Percentiles rank a stretch among this genome's conserved stretches.
Evolutionary conservation across 495 filamentous ascomycete species (phyloP).

Genomic region (Staphylotrichum longicolle): DNA sequence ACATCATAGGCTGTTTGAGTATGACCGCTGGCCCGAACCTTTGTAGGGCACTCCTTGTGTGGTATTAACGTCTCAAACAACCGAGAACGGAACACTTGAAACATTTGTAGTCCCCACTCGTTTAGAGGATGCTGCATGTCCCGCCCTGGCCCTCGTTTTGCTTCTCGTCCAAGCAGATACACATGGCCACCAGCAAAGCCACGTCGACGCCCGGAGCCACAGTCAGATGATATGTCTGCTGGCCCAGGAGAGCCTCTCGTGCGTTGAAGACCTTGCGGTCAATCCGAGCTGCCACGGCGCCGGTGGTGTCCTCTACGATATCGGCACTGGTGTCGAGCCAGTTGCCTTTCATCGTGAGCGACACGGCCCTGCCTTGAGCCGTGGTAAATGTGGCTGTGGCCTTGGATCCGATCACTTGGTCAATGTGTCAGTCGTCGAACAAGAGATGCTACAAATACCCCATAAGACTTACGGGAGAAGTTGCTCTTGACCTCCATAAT

Average conservation of each 20-base stretch:
- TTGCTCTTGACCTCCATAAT: conserved; percentile 53
- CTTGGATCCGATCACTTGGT: conserved; percentile 46
- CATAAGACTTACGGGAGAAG: conserved; percentile 43
- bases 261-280: conserved; percentile 54
- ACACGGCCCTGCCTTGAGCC: conserved; percentile 35
- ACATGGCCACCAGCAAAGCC: conserved; percentile 58
- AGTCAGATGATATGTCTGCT: conserved; percentile 59
- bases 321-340: conserved; percentile 50
- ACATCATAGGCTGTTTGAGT: no score
- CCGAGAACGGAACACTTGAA: no score
- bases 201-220: conserved; percentile 62
- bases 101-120: no score
- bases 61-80: no score
- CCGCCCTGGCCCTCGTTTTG: conserved; percentile 42
- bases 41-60: no score
- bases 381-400: conserved; percentile 50
- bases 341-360: conserved; percentile 42
- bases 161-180: conserved; percentile 62
- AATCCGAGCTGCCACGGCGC: conserved; percentile 52
- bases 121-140: not conserved
- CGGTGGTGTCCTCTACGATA: conserved; percentile 45
- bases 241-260: conserved; percentile 45
- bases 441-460: no score
- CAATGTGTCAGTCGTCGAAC: no score
- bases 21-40: no score